Conservation (phyloP, 2,329 filamentous ascomycete species). For the Metarhizium rileyi region DNA sequence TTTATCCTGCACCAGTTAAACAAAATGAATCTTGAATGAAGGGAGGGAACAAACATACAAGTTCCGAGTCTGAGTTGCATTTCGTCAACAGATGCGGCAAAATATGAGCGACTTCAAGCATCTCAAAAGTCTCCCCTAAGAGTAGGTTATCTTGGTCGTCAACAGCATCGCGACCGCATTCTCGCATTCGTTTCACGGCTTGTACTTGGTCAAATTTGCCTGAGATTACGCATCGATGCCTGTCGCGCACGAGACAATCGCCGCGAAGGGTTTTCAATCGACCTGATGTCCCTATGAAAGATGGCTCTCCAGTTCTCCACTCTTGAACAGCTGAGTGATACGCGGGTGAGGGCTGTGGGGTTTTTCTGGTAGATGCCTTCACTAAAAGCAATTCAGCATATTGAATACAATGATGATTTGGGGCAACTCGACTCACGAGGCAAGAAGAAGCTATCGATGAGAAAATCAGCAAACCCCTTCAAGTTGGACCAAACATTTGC, state of each 20-base stretch:
- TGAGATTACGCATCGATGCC: not conserved
- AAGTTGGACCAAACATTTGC: not conserved
- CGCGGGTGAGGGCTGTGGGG: not conserved
- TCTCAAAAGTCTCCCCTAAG: no score
- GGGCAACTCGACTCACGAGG: not conserved
- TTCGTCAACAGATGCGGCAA: no score
- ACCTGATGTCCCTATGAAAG: not conserved
- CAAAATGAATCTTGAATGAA: no score
- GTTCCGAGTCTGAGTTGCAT: no score
- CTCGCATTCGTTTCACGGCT: not conserved
- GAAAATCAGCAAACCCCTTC: not conserved
- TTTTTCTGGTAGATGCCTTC: not conserved
- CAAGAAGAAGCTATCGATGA: not conserved
- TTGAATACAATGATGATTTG: not conserved
- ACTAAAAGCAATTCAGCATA: not conserved
- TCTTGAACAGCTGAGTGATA: not conserved
- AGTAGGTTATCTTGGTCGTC: not conserved
- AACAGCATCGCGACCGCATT: not conserved
- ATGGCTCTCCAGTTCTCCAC: not conserved
- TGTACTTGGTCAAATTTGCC: not conserved
- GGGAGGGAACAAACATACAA: no score
- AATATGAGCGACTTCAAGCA: no score
- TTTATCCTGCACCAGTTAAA: no score
- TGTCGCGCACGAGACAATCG: not conserved
- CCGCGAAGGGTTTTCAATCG: not conserved